Base-by-base conservation (phyloP, 1,139 yeast genomes). In the Komagataea norvegica region DNA sequence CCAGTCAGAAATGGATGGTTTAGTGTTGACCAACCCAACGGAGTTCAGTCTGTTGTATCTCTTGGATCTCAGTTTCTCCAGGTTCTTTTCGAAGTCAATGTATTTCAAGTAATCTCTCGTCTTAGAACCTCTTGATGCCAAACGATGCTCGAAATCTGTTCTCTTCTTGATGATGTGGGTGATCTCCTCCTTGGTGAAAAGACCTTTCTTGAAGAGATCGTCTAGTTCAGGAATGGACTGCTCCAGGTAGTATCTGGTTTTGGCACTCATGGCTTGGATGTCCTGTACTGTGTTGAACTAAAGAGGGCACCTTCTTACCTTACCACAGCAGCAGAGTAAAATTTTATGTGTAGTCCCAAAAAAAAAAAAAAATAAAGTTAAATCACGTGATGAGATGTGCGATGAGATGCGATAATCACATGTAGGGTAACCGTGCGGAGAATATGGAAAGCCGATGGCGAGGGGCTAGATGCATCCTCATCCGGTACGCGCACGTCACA, bases 81-180 rank as follows among this genome's bases (percentile, higher is more conserved):
- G 72, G 54, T 82, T 84, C 47, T 64, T 68, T 57, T 93, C 99
- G 55, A 83, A 93, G 44, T 79, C 86, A 32, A 84, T 76, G 58
- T 91, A 93, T 49, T 74, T 73, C 43, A 87, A 57, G 56, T 79
- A 93, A 59, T 91, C 98, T 42, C 76, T 67, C 5, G 88, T 76
- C 48, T 74, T 79, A 16, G 91, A 76, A 3, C 94, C 94, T 60
- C 97, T 72, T 31, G 95, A 88, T 36, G 77, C 77, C 40, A 93
- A 75, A 45, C 96, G 67, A 60, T 91, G 96, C 62, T 93, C 99
- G 53, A 88, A 91, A 61, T 89, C 96, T 0, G 97, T 89, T 64
- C 98, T 75, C 57, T 88, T 77, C 64, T 91, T 79, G 89, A 91
- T 87, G 44, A 93, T 83, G 68, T 77, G 73, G 36, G 82, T 79